Evolutionary conservation across 148 eudicot genomes (phyloP).

Genomic region (Nepenthes gracilis): DNA sequence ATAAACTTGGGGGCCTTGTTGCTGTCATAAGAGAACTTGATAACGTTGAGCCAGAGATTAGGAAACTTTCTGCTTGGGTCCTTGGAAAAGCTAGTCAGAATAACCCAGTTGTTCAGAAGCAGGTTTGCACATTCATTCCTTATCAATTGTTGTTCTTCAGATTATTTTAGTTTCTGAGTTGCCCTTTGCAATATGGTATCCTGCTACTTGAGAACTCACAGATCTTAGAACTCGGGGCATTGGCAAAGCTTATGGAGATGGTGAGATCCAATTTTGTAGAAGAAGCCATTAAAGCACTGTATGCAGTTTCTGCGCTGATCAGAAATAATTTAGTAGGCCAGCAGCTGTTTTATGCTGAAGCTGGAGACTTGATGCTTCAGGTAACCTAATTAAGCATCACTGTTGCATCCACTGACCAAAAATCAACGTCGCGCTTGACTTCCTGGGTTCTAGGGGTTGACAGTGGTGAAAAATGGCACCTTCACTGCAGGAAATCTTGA

Average conservation of each 20-base stretch:
- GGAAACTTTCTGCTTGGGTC: constrained; percentile 78
- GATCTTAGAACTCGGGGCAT: constrained; percentile 55
- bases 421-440: neutral
- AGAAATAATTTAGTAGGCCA: constrained; percentile 65
- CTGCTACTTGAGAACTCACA: constrained; percentile 12
- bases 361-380: constrained; percentile 84
- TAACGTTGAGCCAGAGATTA: constrained; percentile 40
- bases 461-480: constrained; percentile 5
- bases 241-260: constrained; percentile 59
- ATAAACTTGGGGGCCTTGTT: constrained; percentile 77
- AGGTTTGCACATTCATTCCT: constrained; percentile 29
- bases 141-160: neutral
- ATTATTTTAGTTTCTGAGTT: neutral
- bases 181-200: neutral
- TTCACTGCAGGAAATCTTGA: constrained; percentile 60
- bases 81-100: constrained; percentile 87
- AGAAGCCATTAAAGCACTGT: constrained; percentile 79
- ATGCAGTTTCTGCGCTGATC: constrained; percentile 82
- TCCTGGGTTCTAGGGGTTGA: constrained; percentile 2
- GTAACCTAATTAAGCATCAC: constrained; percentile 18
- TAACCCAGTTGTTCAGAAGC: constrained; percentile 73
- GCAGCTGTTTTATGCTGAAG: constrained; percentile 51
- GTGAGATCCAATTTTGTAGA: constrained; percentile 49
- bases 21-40: constrained; percentile 51
- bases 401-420: neutral